Evolutionary conservation across 2,329 filamentous ascomycete species (phyloP).

Genomic region (Fusarium marasasianum): DNA sequence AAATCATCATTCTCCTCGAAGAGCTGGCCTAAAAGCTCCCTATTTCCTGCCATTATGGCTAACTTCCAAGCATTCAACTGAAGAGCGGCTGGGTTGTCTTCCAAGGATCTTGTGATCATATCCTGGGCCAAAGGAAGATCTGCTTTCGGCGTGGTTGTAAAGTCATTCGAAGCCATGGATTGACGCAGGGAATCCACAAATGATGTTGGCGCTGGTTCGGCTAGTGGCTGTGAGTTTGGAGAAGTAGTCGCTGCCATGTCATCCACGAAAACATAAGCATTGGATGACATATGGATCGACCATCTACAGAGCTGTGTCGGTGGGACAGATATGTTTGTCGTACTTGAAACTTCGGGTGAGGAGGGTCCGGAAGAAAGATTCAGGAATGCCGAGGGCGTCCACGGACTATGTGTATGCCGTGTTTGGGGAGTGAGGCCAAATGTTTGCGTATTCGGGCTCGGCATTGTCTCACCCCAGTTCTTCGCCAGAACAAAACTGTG

Average conservation of each 20-base stretch:
- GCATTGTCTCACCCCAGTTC: neutral
- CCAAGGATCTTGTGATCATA: neutral
- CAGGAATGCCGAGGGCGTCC: neutral
- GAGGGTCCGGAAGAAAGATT: neutral
- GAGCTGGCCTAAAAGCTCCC: fast-evolving
- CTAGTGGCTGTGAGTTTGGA: neutral
- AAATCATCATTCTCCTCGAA: too few species aligned
- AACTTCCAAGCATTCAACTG: neutral
- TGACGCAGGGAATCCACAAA: neutral
- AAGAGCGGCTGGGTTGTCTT: fast-evolving
- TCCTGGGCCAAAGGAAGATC: neutral
- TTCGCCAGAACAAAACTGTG: neutral
- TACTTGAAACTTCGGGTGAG: neutral
- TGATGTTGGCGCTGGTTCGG: fast-evolving
- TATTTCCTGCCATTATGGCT: neutral
- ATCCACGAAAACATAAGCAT: too few species aligned
- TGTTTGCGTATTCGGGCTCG: neutral
- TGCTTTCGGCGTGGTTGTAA: neutral
- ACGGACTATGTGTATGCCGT: neutral
- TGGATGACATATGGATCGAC: neutral
- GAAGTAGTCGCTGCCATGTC: neutral
- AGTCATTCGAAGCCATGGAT: neutral
- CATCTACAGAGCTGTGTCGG: neutral
- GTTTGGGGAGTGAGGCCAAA: neutral
- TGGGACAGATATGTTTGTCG: neutral